These are phyloP conservation scores for Leccinum solheimii DNA, from an alignment of 1,284 basidiomycete genomes.

Conservation along the genomic window DNA sequence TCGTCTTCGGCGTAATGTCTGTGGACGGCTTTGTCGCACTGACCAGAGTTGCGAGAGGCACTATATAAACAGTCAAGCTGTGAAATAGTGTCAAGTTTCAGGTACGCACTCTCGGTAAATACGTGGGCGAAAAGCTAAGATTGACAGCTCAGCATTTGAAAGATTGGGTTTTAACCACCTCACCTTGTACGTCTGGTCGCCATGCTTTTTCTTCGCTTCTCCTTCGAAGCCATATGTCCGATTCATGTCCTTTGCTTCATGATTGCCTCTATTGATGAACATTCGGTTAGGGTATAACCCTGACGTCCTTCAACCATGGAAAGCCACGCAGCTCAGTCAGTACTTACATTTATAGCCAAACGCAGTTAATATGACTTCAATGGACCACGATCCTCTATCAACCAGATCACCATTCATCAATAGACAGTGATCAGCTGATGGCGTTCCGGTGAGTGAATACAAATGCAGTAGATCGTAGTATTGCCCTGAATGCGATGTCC, in stretches of 20 bases:
- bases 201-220: constrained; percentile 94
- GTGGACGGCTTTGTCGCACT: constrained; percentile 66
- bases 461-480: constrained; percentile 94
- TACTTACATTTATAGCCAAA: constrained; percentile 93
- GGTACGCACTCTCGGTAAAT: constrained; percentile 77
- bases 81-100: background rate
- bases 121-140: constrained; percentile 85
- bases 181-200: constrained; percentile 87
- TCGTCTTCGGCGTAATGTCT: constrained; percentile 47
- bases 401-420: constrained; percentile 97
- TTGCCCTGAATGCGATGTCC: constrained; percentile 59
- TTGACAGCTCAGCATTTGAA: constrained; percentile 14
- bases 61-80: constrained; percentile 40
- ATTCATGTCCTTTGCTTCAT: constrained; percentile 94
- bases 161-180: constrained; percentile 7
- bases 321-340: constrained; percentile 6
- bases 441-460: constrained; percentile 82
- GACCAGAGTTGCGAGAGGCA: constrained; percentile 89
- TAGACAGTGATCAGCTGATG: constrained; percentile 78
- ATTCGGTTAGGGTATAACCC: constrained; percentile 88
- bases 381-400: constrained; percentile 96
- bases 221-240: constrained; percentile 94
- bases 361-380: constrained; percentile 92
- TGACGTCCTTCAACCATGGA: constrained; percentile 33
- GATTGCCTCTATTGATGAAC: constrained; percentile 94